Base-by-base conservation (phyloP, 768 basidiomycete genomes). In the Mycena kentingensis region DNA sequence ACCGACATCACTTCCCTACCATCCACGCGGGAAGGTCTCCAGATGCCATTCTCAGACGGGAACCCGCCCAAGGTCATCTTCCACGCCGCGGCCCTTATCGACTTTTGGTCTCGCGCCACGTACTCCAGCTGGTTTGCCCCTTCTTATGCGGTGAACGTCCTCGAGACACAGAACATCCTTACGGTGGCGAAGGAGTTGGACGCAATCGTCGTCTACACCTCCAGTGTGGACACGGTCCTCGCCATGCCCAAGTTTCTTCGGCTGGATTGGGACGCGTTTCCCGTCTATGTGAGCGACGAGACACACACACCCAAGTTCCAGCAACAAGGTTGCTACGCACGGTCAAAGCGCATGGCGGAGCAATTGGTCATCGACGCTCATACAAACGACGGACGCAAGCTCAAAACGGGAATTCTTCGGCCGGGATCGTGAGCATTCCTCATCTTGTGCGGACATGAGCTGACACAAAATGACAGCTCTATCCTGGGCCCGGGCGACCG, bases 61-160 rank as follows among this genome's bases (percentile, higher is more conserved):
- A 72, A 69, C n/a, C 57, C 65, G 10, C 63, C 66, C 18, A 62
- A 73, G n/a, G 81, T 81, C 4, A 78, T 83, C 18, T 80, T 79
- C 62, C 79, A 82, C 56, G 78, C 77, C 26, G 82, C 79, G 5
- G 80, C 82, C 5, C 75, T 67, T 41, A 81, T 83, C 51, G 78
- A 79, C 16, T 83, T 80, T 63, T 83, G 76, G 65, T 82, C 83
- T 59, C 75, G 77, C n/a, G 62, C 70, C 27, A 54, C 65, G 0
- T 66, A 63, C 3, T 70, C n/a, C n/a, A n/a, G n/a, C n/a, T n/a
- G 83, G 15, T 71, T 77, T 49, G 51, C 64, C 21, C 71, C 71
- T 22, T 82, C 82, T 10, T 73, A 72, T 47, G 65, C 66, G 27
- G 73, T 83, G 34, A 83, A 83, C 57, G 69, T 80, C 8, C 48